Conservation (phyloP, 108 stramenopile genomes). For the Stephanodiscus minutulus region DNA sequence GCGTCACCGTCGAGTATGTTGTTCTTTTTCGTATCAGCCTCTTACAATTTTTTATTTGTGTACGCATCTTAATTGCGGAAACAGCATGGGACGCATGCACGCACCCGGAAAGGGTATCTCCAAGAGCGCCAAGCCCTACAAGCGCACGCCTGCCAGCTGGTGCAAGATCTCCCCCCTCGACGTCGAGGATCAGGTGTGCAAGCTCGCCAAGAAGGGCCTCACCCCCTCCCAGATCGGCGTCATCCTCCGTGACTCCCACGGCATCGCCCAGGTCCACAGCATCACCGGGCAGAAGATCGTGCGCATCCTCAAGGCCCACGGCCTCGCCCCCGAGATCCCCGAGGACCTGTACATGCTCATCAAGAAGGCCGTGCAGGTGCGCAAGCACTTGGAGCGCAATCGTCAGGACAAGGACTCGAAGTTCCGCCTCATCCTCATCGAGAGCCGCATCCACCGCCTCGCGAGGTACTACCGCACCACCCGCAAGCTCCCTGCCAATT, state of each 20-base stretch:
- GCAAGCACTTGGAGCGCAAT: conserved; percentile 99
- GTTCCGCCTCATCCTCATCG: conserved; percentile 99
- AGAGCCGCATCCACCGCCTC: conserved; percentile 97
- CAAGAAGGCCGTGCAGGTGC: conserved; percentile 99
- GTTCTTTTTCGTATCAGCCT: neutral
- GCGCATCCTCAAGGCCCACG: conserved; percentile 98
- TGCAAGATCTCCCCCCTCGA: conserved; percentile 91
- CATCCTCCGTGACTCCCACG: conserved; percentile 97
- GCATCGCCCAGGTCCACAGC: conserved; percentile 95
- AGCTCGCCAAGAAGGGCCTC: conserved; percentile 99
- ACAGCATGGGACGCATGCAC: conserved; percentile 93
- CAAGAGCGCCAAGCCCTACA: conserved; percentile 98
- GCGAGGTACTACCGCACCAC: conserved; percentile 99
- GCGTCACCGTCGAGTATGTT: neutral
- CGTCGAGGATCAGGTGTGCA: conserved; percentile 98
- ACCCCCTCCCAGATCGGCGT: conserved; percentile 99
- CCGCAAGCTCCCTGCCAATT: conserved; percentile 98
- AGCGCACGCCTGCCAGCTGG: conserved; percentile 99
- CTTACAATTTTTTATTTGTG: neutral
- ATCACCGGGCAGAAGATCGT: conserved; percentile 99
- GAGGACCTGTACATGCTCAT: conserved; percentile 99
- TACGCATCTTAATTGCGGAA: neutral
- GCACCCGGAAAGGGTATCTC: conserved; percentile 99
- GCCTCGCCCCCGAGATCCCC: conserved; percentile 99
- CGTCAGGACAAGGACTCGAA: conserved; percentile 99